Conservation (phyloP, 140 eudicot genomes). For the Erigeron philadelphicus region DNA sequence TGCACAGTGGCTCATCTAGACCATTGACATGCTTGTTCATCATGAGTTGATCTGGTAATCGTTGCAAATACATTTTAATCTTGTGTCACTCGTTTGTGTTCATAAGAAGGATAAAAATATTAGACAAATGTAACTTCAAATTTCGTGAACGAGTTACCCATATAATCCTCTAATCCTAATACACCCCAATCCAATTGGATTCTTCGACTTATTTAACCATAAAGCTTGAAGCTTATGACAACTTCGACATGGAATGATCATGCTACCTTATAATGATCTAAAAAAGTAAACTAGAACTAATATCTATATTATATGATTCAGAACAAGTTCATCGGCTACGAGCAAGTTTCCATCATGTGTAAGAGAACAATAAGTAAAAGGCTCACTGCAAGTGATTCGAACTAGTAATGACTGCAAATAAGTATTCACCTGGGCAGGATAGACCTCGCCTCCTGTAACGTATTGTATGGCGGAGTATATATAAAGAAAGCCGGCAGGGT, state of each 20-base stretch:
- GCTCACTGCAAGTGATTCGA: not conserved
- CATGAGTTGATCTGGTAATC: not conserved
- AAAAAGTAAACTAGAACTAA: too few relatives aligned
- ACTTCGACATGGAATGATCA: not conserved
- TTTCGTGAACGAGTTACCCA: not conserved
- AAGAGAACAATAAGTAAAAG: not conserved
- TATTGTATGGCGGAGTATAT: conserved; percentile 67
- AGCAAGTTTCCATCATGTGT: not conserved
- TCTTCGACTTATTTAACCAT: not conserved
- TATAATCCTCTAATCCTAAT: not conserved
- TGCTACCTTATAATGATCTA: conserved; percentile 2
- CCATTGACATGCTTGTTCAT: not conserved
- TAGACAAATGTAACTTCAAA: not conserved
- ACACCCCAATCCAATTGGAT: not conserved
- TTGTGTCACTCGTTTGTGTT: not conserved
- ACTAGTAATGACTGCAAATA: conserved; percentile 6
- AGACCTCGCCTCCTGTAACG: conserved; percentile 73
- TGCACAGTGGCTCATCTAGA: not conserved
- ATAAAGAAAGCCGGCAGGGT: conserved; percentile 94
- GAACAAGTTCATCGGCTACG: not conserved
- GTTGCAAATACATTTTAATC: not conserved
- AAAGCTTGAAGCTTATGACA: not conserved
- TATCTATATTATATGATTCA: not conserved
- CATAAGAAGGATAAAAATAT: too few relatives aligned
- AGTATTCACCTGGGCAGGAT: conserved; percentile 68